A percentile compares a stretch with the other conserved stretches of the same genome.
These are phyloP conservation scores for Saccharum hybrid DNA, from an alignment of 202 grass and related monocot genomes.

Conservation along the genomic window DNA sequence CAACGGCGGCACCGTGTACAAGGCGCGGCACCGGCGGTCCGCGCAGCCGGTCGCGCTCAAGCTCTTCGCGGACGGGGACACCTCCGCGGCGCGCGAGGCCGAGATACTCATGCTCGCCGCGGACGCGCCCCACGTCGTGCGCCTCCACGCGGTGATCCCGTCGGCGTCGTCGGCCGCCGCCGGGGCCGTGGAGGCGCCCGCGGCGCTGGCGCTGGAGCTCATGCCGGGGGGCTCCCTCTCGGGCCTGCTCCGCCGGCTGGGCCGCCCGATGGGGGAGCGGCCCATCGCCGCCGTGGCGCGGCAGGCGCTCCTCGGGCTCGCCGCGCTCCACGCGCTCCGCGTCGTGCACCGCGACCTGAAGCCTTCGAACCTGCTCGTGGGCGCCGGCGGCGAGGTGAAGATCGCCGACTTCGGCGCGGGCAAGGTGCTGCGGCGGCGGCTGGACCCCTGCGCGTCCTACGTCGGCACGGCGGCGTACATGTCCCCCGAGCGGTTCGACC, in stretches of 20 bases:
- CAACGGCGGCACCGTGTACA: constrained; percentile 88
- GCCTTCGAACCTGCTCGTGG: constrained; percentile 70
- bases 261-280: constrained; percentile 59
- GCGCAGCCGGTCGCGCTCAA: constrained; percentile 70
- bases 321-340: constrained; percentile 61
- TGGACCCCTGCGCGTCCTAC: constrained; percentile 87
- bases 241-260: constrained; percentile 52
- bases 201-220: constrained; percentile 64
- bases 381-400: constrained; percentile 64
- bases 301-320: constrained; percentile 67
- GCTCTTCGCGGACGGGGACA: constrained; percentile 51
- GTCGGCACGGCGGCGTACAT: constrained; percentile 97
- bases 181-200: constrained; percentile 24
- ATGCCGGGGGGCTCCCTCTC: constrained; percentile 69
- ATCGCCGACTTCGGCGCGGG: constrained; percentile 83
- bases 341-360: constrained; percentile 92
- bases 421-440: constrained; percentile 69
- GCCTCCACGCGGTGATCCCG: constrained; percentile 50
- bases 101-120: constrained; percentile 79
- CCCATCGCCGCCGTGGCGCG: constrained; percentile 67
- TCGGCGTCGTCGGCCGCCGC: constrained; percentile 20
- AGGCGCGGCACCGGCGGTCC: constrained; percentile 64
- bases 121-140: constrained; percentile 53
- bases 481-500: constrained; percentile 91
- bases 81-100: constrained; percentile 59